A percentile compares a stretch with the other conserved stretches of the same genome.
phyloP scores from a whole-genome alignment of 352 stramenopile genomes.

The Phytopythium litorale region DNA sequence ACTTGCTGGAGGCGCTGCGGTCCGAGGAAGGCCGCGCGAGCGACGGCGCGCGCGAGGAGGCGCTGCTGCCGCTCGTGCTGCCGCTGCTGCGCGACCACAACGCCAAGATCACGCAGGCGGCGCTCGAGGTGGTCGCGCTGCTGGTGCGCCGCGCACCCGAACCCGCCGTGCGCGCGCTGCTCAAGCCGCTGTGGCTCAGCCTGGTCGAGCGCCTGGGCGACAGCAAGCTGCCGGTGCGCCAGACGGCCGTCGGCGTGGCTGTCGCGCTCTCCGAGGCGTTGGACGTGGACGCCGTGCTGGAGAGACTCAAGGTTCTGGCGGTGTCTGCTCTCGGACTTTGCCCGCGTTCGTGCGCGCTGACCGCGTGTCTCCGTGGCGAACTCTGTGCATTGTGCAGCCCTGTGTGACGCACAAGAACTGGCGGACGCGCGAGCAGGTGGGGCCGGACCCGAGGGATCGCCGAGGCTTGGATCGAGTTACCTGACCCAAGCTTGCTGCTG shows the following conservation, averaged over 20 bases:
- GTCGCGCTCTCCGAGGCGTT: slow-evolving; percentile 63
- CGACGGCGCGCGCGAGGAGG: slow-evolving; percentile 18
- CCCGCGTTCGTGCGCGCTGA: neutral
- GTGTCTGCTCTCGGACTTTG: neutral
- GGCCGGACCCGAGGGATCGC: neutral
- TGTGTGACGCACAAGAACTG: slow-evolving; percentile 76
- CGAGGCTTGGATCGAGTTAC: neutral
- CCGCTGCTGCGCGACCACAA: slow-evolving; percentile 82
- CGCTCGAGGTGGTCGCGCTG: slow-evolving; percentile 62
- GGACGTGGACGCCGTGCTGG: slow-evolving; percentile 51
- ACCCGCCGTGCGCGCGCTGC: slow-evolving; percentile 37
- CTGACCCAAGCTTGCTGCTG: neutral
- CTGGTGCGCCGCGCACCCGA: slow-evolving; percentile 46
- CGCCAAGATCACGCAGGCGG: slow-evolving; percentile 66
- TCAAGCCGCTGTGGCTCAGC: slow-evolving; percentile 65
- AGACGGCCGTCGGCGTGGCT: slow-evolving; percentile 73
- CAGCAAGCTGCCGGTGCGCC: slow-evolving; percentile 65
- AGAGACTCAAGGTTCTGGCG: slow-evolving; percentile 37
- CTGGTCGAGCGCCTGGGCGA: slow-evolving; percentile 74
- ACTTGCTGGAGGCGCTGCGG: slow-evolving; percentile 43
- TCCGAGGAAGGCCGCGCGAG: slow-evolving; percentile 22
- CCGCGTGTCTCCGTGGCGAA: neutral
- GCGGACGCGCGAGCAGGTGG: slow-evolving; percentile 75
- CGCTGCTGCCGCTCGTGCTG: slow-evolving; percentile 50
- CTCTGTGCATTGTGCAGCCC: neutral